A percentile compares a stretch with the other conserved stretches of the same genome.
Evolutionary conservation across 306 rosid species (phyloP).

Genomic region (Pueraria montana): DNA sequence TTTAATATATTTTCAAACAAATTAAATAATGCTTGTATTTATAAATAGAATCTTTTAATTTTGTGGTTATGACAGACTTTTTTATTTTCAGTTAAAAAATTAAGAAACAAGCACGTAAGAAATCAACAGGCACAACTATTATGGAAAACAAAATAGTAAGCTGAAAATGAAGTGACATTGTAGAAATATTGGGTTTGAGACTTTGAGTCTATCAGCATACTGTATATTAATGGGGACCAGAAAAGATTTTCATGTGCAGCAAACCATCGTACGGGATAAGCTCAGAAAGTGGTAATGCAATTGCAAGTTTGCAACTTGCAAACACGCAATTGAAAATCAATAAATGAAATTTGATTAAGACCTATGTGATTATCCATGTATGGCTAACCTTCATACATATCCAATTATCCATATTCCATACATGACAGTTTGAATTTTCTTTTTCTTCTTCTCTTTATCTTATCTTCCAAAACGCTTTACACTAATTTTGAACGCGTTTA

Average conservation of each 20-base stretch:
- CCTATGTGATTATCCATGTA: background rate
- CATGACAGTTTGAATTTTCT: background rate
- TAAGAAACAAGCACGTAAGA: background rate
- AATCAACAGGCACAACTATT: background rate
- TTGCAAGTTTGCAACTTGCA: background rate
- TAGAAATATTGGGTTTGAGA: background rate
- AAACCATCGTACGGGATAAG: background rate
- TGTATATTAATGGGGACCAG: background rate
- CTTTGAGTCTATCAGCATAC: background rate
- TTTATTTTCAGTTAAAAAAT: background rate
- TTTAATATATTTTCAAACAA: background rate
- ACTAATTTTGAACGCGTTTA: background rate
- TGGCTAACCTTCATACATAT: background rate
- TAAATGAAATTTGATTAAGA: conserved; percentile 22
- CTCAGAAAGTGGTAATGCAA: conserved; percentile 1
- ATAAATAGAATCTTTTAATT: background rate
- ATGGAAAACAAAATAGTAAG: background rate
- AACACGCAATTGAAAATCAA: background rate
- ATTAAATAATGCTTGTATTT: background rate
- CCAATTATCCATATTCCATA: background rate
- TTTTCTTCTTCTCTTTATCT: background rate
- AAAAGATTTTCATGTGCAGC: background rate
- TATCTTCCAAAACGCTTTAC: background rate
- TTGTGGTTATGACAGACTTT: background rate
- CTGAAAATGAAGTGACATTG: background rate